These are phyloP conservation scores for Suillus lakei DNA, from an alignment of 768 basidiomycete species.

Conservation along the genomic window DNA sequence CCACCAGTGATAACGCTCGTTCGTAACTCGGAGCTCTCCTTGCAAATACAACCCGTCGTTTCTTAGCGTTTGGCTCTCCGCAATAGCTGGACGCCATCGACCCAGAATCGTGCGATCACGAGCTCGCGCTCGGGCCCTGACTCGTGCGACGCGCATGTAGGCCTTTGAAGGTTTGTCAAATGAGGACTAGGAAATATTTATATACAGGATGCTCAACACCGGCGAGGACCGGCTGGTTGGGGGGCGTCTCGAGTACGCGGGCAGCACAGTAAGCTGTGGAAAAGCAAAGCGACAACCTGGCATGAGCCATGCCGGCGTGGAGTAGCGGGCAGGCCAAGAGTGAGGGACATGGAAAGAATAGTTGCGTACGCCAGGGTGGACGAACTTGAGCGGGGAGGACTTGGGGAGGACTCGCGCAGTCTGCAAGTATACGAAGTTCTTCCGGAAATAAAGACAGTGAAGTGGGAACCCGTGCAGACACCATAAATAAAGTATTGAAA, in stretches of 20 bases:
- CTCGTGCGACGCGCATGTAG: no score
- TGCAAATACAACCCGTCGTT: not conserved
- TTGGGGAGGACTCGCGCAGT: conserved; percentile 32
- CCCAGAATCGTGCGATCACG: not conserved
- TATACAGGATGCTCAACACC: conserved; percentile 43
- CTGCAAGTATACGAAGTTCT: conserved; percentile 49
- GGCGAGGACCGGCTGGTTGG: conserved; percentile 42
- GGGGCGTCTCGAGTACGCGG: conserved; percentile 43
- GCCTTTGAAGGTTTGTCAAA: no score
- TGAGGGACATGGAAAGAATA: conserved; percentile 14
- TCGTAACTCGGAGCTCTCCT: not conserved
- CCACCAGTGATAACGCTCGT: not conserved
- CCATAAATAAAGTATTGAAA: not conserved
- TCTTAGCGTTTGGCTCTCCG: not conserved
- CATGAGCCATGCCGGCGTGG: conserved; percentile 13
- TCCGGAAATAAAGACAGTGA: conserved; percentile 41
- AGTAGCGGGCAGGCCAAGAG: conserved; percentile 9
- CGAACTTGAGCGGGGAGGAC: conserved; percentile 24
- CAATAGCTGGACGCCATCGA: not conserved
- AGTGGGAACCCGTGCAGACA: not conserved
- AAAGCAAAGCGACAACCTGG: conserved; percentile 53
- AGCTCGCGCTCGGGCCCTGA: not conserved
- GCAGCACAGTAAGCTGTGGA: conserved; percentile 43
- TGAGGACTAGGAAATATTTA: no score
- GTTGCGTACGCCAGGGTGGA: conserved; percentile 27